These are phyloP conservation scores for Apiospora kogelbergensis DNA, from an alignment of 2,329 filamentous ascomycete genomes.

Conservation along the genomic window DNA sequence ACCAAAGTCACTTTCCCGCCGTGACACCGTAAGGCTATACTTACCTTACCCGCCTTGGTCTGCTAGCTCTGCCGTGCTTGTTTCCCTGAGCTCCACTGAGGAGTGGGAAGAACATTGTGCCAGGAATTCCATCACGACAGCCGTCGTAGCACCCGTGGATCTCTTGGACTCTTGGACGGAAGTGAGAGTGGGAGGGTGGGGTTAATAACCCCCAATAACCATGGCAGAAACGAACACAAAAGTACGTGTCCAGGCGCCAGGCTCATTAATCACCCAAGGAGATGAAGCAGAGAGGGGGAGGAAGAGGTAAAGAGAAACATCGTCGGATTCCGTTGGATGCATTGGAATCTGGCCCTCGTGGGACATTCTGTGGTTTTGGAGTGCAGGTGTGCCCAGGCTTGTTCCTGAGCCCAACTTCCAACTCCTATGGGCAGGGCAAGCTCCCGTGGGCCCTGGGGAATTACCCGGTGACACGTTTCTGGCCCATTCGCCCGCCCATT, in stretches of 20 bases:
- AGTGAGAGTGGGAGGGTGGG: neutral
- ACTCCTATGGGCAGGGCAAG: neutral
- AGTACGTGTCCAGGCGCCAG: too few species aligned
- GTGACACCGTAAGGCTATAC: constrained; percentile 4
- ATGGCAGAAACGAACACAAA: neutral
- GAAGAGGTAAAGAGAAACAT: neutral
- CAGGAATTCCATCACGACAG: neutral
- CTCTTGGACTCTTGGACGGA: neutral
- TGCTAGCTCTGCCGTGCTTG: neutral
- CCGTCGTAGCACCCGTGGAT: constrained; percentile 1
- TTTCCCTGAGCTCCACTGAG: neutral
- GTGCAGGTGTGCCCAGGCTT: neutral
- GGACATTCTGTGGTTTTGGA: neutral
- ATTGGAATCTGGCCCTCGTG: neutral
- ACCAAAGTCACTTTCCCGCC: neutral
- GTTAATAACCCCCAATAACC: neutral
- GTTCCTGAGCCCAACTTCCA: neutral
- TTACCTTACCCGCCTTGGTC: neutral
- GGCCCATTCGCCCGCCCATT: neutral
- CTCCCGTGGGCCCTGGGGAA: neutral
- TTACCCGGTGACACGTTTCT: neutral
- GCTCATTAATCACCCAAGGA: neutral
- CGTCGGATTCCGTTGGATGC: constrained; percentile 3
- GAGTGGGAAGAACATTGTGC: constrained; percentile 2
- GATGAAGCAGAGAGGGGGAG: neutral